These are phyloP conservation scores for Cylindrotheca fusiformis DNA, from an alignment of 108 stramenopile genomes.

Conservation along the genomic window DNA sequence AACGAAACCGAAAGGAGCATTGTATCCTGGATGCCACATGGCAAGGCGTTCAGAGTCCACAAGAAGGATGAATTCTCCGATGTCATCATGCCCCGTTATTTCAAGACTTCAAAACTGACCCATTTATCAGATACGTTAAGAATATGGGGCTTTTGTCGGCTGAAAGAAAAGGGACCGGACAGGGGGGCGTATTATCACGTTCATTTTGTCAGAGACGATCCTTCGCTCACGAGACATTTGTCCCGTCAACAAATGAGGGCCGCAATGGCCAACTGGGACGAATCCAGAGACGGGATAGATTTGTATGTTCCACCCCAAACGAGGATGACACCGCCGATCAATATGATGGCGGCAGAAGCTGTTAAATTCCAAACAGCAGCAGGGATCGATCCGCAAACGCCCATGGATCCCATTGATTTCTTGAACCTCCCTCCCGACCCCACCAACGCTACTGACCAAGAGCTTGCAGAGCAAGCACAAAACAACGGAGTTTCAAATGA, in stretches of 20 bases:
- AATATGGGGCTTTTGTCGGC: constrained; percentile 30
- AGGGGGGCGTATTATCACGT: constrained; percentile 65
- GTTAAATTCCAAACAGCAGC: not conserved
- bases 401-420: not conserved
- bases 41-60: constrained; percentile 37
- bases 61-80: constrained; percentile 18
- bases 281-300: constrained; percentile 8
- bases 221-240: constrained; percentile 15
- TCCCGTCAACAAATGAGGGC: constrained; percentile 23
- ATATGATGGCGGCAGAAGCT: not conserved
- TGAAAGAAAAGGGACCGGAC: constrained; percentile 29
- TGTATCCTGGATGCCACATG: constrained; percentile 30
- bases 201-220: constrained; percentile 51
- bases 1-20: constrained; percentile 35
- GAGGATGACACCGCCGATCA: not conserved
- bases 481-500: not conserved
- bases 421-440: not conserved
- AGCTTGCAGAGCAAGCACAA: not conserved
- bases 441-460: not conserved
- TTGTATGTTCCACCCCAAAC: constrained; percentile 9
- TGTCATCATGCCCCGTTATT: constrained; percentile 19
- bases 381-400: not conserved
- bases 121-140: constrained; percentile 24
- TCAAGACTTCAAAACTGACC: constrained; percentile 10
- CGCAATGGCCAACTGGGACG: constrained; percentile 17